Conservation (phyloP, 179 eudicot genomes). For the Beta corolliflora region DNA sequence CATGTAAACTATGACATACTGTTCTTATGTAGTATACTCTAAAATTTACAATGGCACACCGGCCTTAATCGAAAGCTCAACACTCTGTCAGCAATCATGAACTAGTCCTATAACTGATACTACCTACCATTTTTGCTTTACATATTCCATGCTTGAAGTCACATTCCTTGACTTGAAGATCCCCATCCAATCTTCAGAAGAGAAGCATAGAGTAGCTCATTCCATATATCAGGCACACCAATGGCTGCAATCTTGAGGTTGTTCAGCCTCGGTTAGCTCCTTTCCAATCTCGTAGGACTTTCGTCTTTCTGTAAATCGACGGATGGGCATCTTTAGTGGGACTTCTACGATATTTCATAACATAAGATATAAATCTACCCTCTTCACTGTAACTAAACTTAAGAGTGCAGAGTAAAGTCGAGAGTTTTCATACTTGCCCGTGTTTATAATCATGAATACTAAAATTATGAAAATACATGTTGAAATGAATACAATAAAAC, state of each 20-base stretch:
- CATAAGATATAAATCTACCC: too few relatives aligned
- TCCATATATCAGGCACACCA: constrained; percentile 91
- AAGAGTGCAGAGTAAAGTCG: too few relatives aligned
- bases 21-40: background rate
- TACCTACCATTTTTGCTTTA: background rate
- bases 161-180: constrained; percentile 7
- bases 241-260: constrained; percentile 90
- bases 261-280: constrained; percentile 48
- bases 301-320: constrained; percentile 71
- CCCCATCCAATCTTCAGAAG: constrained; percentile 45
- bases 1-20: background rate
- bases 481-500: too few relatives aligned
- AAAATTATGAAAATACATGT: too few relatives aligned
- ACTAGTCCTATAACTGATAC: too few relatives aligned
- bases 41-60: background rate
- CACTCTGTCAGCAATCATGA: background rate
- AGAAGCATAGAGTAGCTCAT: constrained; percentile 69
- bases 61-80: background rate
- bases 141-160: background rate
- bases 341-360: too few relatives aligned
- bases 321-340: constrained; percentile 75
- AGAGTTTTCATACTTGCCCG: too few relatives aligned
- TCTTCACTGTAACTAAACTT: too few relatives aligned
- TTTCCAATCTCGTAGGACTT: constrained; percentile 37
- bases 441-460: too few relatives aligned